Evolutionary conservation across 331 rosid species (phyloP), one percentile per base, ranked within the genome.

Genomic region (Rosa hybrid): DNA sequence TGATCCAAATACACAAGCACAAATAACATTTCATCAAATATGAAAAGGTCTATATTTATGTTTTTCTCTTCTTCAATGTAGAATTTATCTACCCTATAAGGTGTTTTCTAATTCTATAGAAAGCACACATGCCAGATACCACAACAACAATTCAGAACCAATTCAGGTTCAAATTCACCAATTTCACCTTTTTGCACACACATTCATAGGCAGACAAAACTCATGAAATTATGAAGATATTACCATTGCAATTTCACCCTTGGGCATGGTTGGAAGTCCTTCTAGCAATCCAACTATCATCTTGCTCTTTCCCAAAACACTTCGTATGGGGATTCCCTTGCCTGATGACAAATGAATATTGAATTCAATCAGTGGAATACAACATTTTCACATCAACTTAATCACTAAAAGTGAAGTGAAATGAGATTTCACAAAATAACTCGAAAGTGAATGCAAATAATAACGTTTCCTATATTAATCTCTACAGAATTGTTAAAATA

Each of bases 161-260:
- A 25, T 18, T 8, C 23, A 17, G 64, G 12, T 65, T 79, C 18
- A 18, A 42, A 41, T 25, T 53, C 49, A 17, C 49, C 48, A 46
- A 42, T 51, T 56, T 41, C 34, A 63, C 4, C 20, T 12, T 27
- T 27, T 63, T 25, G n/a, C 25, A 17, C 34, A 5, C 49, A 8
- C 64, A 77, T 50, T 49, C 73, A 20, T 20, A 9, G 30, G 18
- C 27, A 88, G 56, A 21, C 64, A 46, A 51, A 79, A 67, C 69
- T 34, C 8, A 50, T 38, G 65, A 42, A 82, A 34, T 50, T 49
- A 62, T n/a, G 38, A 80, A 17, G 74, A 72, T 10, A 46, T 83
- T 96, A 96, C 99, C 96, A 91, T 91, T 64, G 94, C 97, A 74
- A 95, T 90, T 93, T 95, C 99, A 68, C 93, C 96, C 92, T 91